A percentile compares a stretch with the other conserved stretches of the same genome.
These are phyloP conservation scores for Salix udensis DNA, from an alignment of 345 rosid species.

Conservation along the genomic window DNA sequence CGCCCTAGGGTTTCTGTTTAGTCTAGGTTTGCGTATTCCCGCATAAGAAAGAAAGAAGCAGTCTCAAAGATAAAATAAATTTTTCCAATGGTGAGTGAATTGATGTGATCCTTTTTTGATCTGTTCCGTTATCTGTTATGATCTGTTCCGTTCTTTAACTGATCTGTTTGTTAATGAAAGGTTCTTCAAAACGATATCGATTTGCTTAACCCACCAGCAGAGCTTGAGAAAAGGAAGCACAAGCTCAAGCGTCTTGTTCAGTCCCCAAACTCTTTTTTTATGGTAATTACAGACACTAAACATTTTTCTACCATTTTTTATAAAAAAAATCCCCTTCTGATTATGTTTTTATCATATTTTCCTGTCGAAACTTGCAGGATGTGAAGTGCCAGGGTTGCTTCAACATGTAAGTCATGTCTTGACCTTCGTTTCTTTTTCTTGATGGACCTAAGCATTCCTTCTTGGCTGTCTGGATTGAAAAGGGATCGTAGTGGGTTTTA, in stretches of 20 bases:
- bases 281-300: neutral
- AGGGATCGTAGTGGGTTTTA: neutral
- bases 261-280: constrained; percentile 18
- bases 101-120: too few species aligned
- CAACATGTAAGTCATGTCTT: constrained; percentile 9
- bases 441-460: neutral
- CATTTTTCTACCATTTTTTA: neutral
- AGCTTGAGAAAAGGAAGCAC: constrained; percentile 20
- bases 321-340: neutral
- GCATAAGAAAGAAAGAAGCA: neutral
- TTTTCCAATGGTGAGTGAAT: neutral
- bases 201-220: constrained; percentile 15
- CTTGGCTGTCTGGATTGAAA: neutral
- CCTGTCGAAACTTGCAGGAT: constrained; percentile 10
- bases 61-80: neutral
- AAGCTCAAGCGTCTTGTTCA: constrained; percentile 23
- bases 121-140: neutral
- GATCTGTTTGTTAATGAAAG: neutral
- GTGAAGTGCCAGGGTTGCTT: constrained; percentile 22
- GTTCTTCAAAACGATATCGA: constrained; percentile 17
- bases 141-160: neutral
- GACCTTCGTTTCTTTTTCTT: neutral
- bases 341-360: neutral
- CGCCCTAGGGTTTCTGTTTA: neutral
- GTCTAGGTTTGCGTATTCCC: neutral